These are phyloP conservation scores for Ustilago loliicola DNA, from an alignment of 1,284 basidiomycete genomes.

Conservation along the genomic window DNA sequence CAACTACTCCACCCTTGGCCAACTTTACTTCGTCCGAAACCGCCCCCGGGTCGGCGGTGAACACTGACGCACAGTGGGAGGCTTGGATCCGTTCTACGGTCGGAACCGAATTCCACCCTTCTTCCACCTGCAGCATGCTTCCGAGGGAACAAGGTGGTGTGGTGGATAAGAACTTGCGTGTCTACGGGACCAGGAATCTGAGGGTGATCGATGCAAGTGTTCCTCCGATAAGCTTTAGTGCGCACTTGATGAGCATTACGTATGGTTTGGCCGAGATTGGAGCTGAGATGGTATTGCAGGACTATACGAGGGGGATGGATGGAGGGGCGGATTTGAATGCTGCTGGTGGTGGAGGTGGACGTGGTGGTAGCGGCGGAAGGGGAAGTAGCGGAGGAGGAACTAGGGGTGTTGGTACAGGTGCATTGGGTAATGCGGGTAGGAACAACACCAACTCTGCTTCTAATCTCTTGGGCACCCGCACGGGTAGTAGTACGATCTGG, in stretches of 20 bases:
- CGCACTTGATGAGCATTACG: slow-evolving; percentile 75
- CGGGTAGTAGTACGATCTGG: not conserved
- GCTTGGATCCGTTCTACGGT: slow-evolving; percentile 71
- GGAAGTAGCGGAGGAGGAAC: not conserved
- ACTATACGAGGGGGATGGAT: slow-evolving; percentile 18
- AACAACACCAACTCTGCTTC: not conserved
- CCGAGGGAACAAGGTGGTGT: slow-evolving; percentile 62
- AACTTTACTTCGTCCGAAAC: slow-evolving; percentile 34
- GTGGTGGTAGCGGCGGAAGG: not conserved
- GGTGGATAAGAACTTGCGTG: slow-evolving; percentile 54
- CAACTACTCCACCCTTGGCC: slow-evolving; percentile 51
- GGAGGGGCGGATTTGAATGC: not conserved
- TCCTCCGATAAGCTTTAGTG: slow-evolving; percentile 69
- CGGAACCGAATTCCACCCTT: slow-evolving; percentile 74
- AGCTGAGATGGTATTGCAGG: slow-evolving; percentile 48
- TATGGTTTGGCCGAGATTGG: slow-evolving; percentile 74
- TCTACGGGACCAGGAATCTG: slow-evolving; percentile 62
- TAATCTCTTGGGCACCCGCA: not conserved
- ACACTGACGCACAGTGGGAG: slow-evolving; percentile 74
- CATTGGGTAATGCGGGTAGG: not conserved
- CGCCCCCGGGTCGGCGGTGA: slow-evolving; percentile 35
- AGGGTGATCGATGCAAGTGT: slow-evolving; percentile 56
- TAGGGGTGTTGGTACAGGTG: not conserved
- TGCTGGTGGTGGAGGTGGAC: not conserved
- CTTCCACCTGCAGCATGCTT: slow-evolving; percentile 69